Evolutionary conservation across 108 stramenopile genomes (phyloP).

Genomic region (Skeletonema grethae): DNA sequence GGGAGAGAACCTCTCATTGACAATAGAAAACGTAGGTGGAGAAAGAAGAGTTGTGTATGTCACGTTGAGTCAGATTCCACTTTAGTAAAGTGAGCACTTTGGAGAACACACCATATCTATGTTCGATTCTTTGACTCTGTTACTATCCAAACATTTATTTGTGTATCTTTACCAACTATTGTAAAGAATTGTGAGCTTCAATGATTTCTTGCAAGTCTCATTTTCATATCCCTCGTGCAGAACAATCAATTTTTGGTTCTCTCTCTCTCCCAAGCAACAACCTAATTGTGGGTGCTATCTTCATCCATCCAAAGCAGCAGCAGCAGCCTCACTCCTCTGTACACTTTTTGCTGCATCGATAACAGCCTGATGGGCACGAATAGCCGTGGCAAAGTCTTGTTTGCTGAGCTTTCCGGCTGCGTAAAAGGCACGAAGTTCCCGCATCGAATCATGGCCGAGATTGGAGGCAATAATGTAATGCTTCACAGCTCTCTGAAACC

Average conservation of each 20-base stretch:
- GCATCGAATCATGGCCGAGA: neutral
- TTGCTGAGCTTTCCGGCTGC: neutral
- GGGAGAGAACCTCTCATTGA: slow-evolving; percentile 65
- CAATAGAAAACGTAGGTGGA: slow-evolving; percentile 58
- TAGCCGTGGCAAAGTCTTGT: neutral
- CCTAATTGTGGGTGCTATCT: too few relatives aligned
- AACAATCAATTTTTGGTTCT: too few relatives aligned
- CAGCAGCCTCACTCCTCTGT: neutral
- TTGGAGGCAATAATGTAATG: slow-evolving; percentile 4
- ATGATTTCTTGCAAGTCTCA: too few relatives aligned
- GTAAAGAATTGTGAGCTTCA: too few relatives aligned
- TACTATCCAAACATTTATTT: too few relatives aligned
- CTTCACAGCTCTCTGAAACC: neutral
- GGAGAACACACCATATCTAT: too few relatives aligned
- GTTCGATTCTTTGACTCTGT: too few relatives aligned
- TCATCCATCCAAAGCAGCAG: too few relatives aligned
- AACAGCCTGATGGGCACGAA: slow-evolving; percentile 3
- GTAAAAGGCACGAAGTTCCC: neutral
- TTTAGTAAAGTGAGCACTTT: neutral
- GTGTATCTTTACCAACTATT: too few relatives aligned
- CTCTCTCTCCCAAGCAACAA: too few relatives aligned
- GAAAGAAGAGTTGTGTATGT: slow-evolving; percentile 74
- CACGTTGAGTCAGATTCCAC: slow-evolving; percentile 49
- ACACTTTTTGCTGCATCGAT: slow-evolving; percentile 7
- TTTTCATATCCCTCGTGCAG: too few relatives aligned